Conservation (phyloP, 192 early-diverging fungal species). For the Coemansia sp. region DNA sequence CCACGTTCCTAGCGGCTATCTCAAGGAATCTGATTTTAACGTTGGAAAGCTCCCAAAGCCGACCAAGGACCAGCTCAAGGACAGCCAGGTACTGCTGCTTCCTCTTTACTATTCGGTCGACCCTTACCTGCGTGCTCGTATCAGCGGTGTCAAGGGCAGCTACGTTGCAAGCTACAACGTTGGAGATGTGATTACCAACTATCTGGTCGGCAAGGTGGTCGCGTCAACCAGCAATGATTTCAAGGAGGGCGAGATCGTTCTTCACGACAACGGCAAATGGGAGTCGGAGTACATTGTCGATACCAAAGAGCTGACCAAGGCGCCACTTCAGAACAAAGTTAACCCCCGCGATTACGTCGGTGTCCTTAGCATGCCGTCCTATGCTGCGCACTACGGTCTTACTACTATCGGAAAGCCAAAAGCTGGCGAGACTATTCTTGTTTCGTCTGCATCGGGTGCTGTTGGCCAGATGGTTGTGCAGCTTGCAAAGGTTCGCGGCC, state of each 20-base stretch:
- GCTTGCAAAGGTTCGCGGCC: conserved; percentile 56
- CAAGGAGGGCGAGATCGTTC: no score
- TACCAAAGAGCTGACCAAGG: no score
- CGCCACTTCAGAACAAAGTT: not conserved
- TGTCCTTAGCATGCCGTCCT: conserved; percentile 73
- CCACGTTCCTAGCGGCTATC: not conserved
- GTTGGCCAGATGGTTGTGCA: no score
- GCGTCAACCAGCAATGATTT: no score
- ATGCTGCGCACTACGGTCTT: conserved; percentile 71
- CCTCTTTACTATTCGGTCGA: conserved; percentile 69
- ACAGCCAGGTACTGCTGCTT: conserved; percentile 41
- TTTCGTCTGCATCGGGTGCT: no score
- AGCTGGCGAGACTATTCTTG: no score
- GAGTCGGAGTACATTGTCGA: no score
- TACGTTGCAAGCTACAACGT: conserved; percentile 60
- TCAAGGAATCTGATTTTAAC: conserved; percentile 21
- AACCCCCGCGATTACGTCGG: conserved; percentile 30
- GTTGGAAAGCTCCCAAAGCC: conserved; percentile 11
- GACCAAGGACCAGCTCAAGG: conserved; percentile 10
- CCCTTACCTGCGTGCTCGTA: conserved; percentile 72
- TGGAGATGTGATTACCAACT: conserved; percentile 47
- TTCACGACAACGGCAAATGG: no score
- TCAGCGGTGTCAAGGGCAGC: conserved; percentile 55
- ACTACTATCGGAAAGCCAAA: conserved; percentile 42
- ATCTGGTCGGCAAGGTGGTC: no score